Evolutionary conservation across 2,329 filamentous ascomycete genomes (phyloP).

Genomic region (Sporothrix mexicana): DNA sequence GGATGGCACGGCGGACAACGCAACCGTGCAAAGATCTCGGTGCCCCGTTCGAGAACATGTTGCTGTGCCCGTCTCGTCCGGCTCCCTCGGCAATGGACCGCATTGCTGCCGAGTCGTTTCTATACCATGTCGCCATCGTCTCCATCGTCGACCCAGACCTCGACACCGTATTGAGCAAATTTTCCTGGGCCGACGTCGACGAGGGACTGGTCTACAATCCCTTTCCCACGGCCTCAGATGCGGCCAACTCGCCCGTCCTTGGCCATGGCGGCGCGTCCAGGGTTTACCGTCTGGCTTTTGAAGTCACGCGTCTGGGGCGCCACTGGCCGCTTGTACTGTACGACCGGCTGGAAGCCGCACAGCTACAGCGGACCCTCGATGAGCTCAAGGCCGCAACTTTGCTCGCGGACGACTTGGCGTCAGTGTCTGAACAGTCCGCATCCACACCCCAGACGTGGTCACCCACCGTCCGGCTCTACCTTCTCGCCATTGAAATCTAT

Average conservation of each 20-base stretch:
- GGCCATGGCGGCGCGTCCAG: not conserved
- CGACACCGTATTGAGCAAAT: not conserved
- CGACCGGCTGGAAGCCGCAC: not conserved
- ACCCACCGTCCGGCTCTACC: not conserved
- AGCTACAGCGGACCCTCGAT: not conserved
- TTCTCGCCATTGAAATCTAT: not conserved
- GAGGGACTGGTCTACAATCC: not conserved
- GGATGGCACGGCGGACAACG: not conserved
- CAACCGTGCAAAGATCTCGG: not conserved
- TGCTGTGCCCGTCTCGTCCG: not conserved
- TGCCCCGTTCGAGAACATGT: too few relatives aligned
- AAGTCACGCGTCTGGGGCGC: not conserved
- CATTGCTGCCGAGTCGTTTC: conserved; percentile 3
- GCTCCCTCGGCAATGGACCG: not conserved
- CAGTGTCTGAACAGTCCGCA: not conserved
- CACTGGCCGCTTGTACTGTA: not conserved
- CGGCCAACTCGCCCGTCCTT: not conserved
- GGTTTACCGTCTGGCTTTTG: not conserved
- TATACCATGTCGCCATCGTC: conserved; percentile 9
- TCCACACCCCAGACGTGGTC: not conserved
- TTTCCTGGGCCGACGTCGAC: conserved; percentile 1
- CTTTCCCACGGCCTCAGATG: not conserved
- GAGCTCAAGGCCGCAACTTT: not conserved
- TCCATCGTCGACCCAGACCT: conserved; percentile 2
- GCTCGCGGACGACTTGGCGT: not conserved